Evolutionary conservation across 306 rosid species (phyloP), one percentile per base, ranked within the genome.

Genomic region (Senna siamea): DNA sequence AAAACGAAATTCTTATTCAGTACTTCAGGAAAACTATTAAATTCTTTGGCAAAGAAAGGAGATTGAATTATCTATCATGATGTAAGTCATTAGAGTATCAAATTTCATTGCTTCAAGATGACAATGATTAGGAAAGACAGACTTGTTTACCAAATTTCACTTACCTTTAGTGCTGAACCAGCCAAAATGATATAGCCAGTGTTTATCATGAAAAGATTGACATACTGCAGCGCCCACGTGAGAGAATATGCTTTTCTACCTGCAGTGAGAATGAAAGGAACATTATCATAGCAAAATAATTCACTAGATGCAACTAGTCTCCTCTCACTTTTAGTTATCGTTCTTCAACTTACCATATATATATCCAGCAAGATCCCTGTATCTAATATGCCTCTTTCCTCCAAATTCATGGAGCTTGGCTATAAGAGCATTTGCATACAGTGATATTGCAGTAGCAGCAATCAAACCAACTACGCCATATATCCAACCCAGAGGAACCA

Each of bases 201-300:
- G 76, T 94, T 94, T 54, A 94, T 94, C 97, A 94, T 94, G 83
- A 94, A 94, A 78, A 94, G 97, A 77, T 94, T 94, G 79, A 83
- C 79, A 79, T 91, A 94, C 68, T 94, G 98, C 81, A 94, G 81
- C 34, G 82, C 78, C 98, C 99, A 94, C 14, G 97, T 94, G 30
- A 91, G 93, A 28, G 69, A 63, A 84, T 94, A 94, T 35, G 96
- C 93, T 55, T 78, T 92, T 69, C 73, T 85, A 53, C 98, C 98
- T 94, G 89, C 65, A 85, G 83, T 4, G 30, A 61, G 19, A 63
- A 48, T 8, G 54, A 30, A 14, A 43, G 37, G 14, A 37, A 28
- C 28, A 53, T 32, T 19, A 55, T 0, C 40, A 23, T 3, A 37
- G 0, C 50, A 75, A 64, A 69, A 18, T 6, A 2, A 14, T 17